phyloP scores from a whole-genome alignment of 2,329 filamentous ascomycete species.

The Trichoderma endophyticum region DNA sequence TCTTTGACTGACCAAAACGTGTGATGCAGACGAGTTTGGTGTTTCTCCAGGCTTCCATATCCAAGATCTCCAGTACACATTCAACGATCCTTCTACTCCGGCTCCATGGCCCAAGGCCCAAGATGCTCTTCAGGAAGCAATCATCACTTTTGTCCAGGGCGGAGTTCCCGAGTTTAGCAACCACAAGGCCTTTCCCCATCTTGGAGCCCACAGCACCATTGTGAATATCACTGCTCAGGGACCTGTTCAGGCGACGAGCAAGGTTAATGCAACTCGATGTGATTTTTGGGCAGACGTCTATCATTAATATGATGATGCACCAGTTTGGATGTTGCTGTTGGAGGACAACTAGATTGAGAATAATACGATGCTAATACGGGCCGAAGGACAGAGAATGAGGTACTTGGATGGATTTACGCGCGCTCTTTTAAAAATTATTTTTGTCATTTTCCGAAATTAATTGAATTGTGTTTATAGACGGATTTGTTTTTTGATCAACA shows the following conservation, averaged over 20 bases:
- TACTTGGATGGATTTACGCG: neutral
- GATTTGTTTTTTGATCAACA: neutral
- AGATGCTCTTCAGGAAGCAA: neutral
- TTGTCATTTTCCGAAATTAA: neutral
- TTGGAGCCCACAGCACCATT: neutral
- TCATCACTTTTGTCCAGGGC: neutral
- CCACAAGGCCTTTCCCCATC: neutral
- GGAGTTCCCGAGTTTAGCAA: neutral
- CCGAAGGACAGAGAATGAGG: neutral
- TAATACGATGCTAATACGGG: neutral
- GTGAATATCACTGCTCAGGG: neutral
- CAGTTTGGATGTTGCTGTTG: neutral
- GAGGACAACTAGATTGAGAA: neutral
- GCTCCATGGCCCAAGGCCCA: neutral
- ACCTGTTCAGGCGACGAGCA: neutral
- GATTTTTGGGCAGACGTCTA: neutral
- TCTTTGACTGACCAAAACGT: neutral
- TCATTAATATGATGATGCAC: neutral
- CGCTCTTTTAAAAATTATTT: neutral
- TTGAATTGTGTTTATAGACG: neutral
- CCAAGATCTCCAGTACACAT: neutral
- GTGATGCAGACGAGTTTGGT: neutral
- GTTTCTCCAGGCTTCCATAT: neutral
- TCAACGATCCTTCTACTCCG: neutral
- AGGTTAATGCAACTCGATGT: neutral